phyloP scores from a whole-genome alignment of 305 asterid species.

The Withania somnifera region DNA sequence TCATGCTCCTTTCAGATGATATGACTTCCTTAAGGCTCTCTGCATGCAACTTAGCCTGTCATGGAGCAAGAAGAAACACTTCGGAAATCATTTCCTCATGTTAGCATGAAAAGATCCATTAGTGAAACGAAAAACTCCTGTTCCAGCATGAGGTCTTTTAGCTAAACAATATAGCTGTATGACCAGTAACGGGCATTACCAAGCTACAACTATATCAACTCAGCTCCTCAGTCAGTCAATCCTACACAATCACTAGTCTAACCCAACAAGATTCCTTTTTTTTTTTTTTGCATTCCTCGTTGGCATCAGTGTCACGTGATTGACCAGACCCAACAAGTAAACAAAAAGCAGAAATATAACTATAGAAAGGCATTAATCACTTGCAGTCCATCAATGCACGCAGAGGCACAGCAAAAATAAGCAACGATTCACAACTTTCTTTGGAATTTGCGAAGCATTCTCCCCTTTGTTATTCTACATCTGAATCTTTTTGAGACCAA shows the following conservation, averaged over 20 bases:
- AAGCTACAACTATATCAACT: neutral
- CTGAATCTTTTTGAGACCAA: neutral
- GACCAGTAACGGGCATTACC: neutral
- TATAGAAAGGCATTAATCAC: neutral
- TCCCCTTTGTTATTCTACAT: neutral
- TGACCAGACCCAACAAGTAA: neutral
- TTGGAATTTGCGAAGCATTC: neutral
- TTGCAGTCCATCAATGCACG: neutral
- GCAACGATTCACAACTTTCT: neutral
- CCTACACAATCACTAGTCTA: neutral
- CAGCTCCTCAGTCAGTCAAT: neutral
- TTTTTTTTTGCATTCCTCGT: no score
- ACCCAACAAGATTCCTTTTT: neutral
- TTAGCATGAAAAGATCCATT: neutral
- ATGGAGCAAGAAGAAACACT: conserved; percentile 11
- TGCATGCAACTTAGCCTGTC: conserved; percentile 43
- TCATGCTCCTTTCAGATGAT: conserved; percentile 35
- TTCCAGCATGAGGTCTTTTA: neutral
- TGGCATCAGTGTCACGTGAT: no score
- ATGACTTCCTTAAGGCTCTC: conserved; percentile 48
- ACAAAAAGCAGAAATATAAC: neutral
- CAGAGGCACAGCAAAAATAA: neutral
- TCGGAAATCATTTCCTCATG: neutral
- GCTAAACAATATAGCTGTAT: neutral
- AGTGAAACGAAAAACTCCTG: neutral